Conservation (phyloP, 2,329 filamentous ascomycete genomes). For the Epichloe coenophiala region DNA sequence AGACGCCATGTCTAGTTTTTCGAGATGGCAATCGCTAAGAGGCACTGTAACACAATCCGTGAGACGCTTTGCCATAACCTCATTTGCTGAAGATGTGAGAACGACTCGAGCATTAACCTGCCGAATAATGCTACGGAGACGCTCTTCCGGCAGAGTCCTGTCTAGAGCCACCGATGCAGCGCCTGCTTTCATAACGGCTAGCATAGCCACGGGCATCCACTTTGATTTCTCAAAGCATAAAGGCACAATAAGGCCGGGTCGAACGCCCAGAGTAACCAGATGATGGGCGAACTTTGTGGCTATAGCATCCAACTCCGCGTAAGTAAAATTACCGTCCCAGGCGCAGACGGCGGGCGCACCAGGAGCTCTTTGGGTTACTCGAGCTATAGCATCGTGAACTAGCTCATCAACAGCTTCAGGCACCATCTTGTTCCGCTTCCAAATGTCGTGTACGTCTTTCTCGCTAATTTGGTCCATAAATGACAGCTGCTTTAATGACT, state of each 20-base stretch:
- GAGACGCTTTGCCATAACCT: background rate
- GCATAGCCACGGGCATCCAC: slow-evolving; percentile 17
- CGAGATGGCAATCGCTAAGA: background rate
- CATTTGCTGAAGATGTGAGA: background rate
- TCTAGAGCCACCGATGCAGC: slow-evolving; percentile 10
- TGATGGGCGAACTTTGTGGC: slow-evolving; percentile 5
- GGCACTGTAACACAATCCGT: background rate
- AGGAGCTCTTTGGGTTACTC: background rate
- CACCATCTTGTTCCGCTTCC: background rate
- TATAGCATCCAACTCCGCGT: slow-evolving; percentile 8
- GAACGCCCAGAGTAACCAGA: slow-evolving; percentile 9
- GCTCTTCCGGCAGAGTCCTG: slow-evolving; percentile 4
- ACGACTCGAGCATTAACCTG: slow-evolving; percentile 1
- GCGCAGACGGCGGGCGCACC: slow-evolving; percentile 5
- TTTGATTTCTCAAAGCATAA: slow-evolving; percentile 23
- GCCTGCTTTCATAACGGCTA: slow-evolving; percentile 21
- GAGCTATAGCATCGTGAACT: background rate
- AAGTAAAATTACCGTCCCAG: slow-evolving; percentile 16
- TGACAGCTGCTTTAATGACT: background rate
- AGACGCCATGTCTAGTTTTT: background rate
- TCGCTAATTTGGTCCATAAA: background rate
- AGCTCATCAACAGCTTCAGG: background rate
- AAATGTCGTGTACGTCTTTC: background rate
- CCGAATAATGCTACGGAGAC: slow-evolving; percentile 2
- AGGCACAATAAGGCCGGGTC: slow-evolving; percentile 14